phyloP scores from a whole-genome alignment of 176 grass and related monocot species.

The Hsuehochloa calcarea region DNA sequence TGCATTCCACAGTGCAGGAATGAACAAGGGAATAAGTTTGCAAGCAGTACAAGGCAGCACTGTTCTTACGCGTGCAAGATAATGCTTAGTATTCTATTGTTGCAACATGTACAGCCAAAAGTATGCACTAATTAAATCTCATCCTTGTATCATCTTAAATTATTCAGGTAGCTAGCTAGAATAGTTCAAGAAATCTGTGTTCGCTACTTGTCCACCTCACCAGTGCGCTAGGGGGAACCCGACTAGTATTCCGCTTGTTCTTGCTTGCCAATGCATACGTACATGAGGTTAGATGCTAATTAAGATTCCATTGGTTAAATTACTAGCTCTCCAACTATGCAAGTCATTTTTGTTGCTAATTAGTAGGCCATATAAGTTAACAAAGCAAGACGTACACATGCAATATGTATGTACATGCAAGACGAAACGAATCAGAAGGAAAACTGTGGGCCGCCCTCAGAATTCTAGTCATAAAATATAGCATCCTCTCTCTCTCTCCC shows the following conservation, averaged over 20 bases:
- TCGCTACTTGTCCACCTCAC: not conserved
- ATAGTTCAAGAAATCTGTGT: not conserved
- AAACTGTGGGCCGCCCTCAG: not conserved
- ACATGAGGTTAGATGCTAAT: not conserved
- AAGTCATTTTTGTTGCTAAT: not conserved
- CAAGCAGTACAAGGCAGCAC: conserved; percentile 6
- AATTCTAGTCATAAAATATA: not conserved
- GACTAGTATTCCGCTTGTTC: not conserved
- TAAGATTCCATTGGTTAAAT: conserved; percentile 23
- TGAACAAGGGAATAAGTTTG: not conserved
- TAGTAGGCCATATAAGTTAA: not conserved
- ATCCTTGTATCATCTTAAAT: not conserved
- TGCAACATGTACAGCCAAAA: not conserved
- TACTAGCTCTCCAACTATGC: not conserved
- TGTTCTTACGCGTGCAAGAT: not conserved
- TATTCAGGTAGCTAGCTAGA: not conserved
- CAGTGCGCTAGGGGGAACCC: not conserved
- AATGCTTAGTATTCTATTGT: not conserved
- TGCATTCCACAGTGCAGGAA: not conserved
- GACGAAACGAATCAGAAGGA: not conserved
- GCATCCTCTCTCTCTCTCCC: not conserved
- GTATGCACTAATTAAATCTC: not conserved
- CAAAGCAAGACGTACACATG: not conserved
- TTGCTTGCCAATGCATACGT: conserved; percentile 1
- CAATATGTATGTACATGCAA: not conserved